These are phyloP conservation scores for Pyrenochaeta sp. DNA, from an alignment of 2,329 filamentous ascomycete species.

Conservation along the genomic window DNA sequence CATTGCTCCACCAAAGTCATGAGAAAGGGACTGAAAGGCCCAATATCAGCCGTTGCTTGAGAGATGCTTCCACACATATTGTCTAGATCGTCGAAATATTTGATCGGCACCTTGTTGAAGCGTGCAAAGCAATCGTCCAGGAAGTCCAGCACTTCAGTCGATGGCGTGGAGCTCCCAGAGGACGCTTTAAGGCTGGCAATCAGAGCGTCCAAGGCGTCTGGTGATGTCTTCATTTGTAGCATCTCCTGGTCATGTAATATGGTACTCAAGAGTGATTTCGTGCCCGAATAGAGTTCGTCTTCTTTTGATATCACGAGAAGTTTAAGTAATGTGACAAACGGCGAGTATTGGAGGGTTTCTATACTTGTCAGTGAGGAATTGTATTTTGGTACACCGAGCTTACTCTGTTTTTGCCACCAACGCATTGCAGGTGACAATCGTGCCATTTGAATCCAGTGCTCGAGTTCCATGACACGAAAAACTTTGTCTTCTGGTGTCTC, in stretches of 20 bases:
- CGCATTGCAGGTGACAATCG: slow-evolving; percentile 82
- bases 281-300: slow-evolving; percentile 58
- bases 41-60: slow-evolving; percentile 21
- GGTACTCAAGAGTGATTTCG: slow-evolving; percentile 64
- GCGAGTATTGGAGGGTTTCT: slow-evolving; percentile 69
- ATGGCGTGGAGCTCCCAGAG: slow-evolving; percentile 31
- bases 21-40: slow-evolving; percentile 67
- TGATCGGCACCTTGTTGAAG: slow-evolving; percentile 78
- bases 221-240: slow-evolving; percentile 58
- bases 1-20: slow-evolving; percentile 80
- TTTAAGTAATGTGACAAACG: slow-evolving; percentile 74
- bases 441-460: slow-evolving; percentile 82
- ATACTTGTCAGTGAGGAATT: slow-evolving; percentile 24
- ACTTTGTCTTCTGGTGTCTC: slow-evolving; percentile 56
- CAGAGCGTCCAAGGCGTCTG: slow-evolving; percentile 52
- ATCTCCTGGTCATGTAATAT: slow-evolving; percentile 72
- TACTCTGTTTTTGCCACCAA: slow-evolving; percentile 81
- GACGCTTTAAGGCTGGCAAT: slow-evolving; percentile 58
- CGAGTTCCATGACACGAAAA: slow-evolving; percentile 75
- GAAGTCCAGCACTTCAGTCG: slow-evolving; percentile 67
- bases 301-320: slow-evolving; percentile 61
- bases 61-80: slow-evolving; percentile 49
- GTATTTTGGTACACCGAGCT: slow-evolving; percentile 10
- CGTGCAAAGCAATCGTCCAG: slow-evolving; percentile 84
- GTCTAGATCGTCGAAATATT: slow-evolving; percentile 77